These are phyloP conservation scores for Fusarium sp. DNA, from an alignment of 2,329 filamentous ascomycete species.

Conservation along the genomic window DNA sequence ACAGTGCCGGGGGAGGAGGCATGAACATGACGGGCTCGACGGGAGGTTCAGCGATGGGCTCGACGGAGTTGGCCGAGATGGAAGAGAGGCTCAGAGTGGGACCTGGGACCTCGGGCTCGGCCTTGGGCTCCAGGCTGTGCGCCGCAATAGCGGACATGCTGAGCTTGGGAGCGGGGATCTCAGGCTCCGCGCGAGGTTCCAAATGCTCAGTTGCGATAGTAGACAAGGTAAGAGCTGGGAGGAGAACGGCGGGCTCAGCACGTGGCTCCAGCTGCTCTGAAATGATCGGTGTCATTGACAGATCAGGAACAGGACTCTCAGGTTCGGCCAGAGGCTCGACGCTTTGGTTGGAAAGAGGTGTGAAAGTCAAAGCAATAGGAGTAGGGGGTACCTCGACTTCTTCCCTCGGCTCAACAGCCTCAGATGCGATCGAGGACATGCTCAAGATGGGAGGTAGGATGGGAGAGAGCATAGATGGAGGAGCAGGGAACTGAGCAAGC, in stretches of 20 bases:
- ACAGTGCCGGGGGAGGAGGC: conserved; percentile 33
- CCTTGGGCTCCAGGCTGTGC: conserved; percentile 48
- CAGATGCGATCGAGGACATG: conserved; percentile 59
- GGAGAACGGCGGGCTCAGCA: conserved; percentile 39
- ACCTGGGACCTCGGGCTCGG: conserved; percentile 35
- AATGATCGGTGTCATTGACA: conserved; percentile 47
- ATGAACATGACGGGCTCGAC: conserved; percentile 45
- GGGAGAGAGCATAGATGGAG: conserved; percentile 58
- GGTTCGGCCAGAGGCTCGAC: conserved; percentile 58
- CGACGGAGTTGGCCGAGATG: conserved; percentile 22
- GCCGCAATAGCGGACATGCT: conserved; percentile 40
- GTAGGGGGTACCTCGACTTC: conserved; percentile 52
- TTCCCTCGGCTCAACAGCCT: conserved; percentile 59
- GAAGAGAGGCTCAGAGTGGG: conserved; percentile 45
- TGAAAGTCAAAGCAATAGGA: conserved; percentile 52
- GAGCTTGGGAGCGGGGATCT: conserved; percentile 28
- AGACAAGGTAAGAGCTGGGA: conserved; percentile 46
- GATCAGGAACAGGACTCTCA: conserved; percentile 44
- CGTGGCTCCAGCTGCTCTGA: conserved; percentile 49
- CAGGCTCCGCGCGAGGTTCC: conserved; percentile 46
- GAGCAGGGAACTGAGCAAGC: conserved; percentile 66
- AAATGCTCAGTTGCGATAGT: conserved; percentile 44
- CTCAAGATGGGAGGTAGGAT: conserved; percentile 54
- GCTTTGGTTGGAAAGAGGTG: conserved; percentile 52
- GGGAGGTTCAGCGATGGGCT: conserved; percentile 35